These are phyloP conservation scores for Puya raimondii DNA, from an alignment of 176 grass and related monocot species.

Conservation along the genomic window DNA sequence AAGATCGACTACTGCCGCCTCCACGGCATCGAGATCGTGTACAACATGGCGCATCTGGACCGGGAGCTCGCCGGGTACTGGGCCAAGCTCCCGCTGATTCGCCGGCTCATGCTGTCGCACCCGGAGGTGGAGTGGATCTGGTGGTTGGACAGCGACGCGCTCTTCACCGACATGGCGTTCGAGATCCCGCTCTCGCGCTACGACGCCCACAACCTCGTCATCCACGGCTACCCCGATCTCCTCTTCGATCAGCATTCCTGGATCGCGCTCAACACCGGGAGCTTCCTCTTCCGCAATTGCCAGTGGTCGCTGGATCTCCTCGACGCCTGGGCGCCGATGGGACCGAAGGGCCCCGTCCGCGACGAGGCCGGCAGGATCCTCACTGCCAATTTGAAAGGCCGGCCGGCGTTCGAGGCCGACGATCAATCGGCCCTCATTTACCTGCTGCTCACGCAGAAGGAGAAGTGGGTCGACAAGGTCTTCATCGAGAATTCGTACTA, in stretches of 20 bases:
- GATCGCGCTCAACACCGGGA: constrained; percentile 86
- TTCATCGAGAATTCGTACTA: constrained; percentile 90
- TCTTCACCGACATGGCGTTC: constrained; percentile 97
- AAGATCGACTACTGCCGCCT: constrained; percentile 94
- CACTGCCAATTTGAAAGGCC: constrained; percentile 60
- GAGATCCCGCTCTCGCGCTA: constrained; percentile 65
- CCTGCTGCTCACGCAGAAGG: constrained; percentile 72
- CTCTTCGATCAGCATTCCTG: constrained; percentile 76
- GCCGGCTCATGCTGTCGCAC: constrained; percentile 76
- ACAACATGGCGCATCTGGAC: constrained; percentile 91
- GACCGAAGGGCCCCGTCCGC: constrained; percentile 58
- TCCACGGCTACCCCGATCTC: constrained; percentile 87
- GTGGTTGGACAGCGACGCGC: constrained; percentile 96
- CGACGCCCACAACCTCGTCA: constrained; percentile 59
- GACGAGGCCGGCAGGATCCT: constrained; percentile 68
- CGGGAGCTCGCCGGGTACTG: constrained; percentile 83
- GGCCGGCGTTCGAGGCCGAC: constrained; percentile 80
- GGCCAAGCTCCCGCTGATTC: constrained; percentile 83
- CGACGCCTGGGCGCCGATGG: constrained; percentile 81
- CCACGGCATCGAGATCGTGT: constrained; percentile 79
- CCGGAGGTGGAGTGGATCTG: constrained; percentile 96
- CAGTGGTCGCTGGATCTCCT: constrained; percentile 92
- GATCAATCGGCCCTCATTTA: constrained; percentile 94
- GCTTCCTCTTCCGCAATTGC: constrained; percentile 81
- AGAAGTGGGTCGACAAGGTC: constrained; percentile 72